Evolutionary conservation across 768 basidiomycete genomes (phyloP).

Genomic region (Suillus bovinus): DNA sequence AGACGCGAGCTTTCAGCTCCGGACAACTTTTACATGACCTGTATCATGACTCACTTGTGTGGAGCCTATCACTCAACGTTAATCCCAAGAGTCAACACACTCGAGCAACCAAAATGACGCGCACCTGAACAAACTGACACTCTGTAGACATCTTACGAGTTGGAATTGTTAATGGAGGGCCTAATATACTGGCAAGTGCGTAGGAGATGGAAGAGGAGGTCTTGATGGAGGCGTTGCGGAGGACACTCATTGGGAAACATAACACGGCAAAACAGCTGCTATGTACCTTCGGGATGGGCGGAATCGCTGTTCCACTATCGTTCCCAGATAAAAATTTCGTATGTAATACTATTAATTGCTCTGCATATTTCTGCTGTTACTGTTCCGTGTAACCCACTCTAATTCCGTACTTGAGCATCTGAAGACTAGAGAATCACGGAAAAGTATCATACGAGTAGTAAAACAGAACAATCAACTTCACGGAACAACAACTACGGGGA

Average conservation of each 20-base stretch:
- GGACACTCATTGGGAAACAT: slow-evolving; percentile 12
- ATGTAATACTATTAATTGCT: not conserved
- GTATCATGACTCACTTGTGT: slow-evolving; percentile 45
- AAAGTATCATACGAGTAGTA: not conserved
- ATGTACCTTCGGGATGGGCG: slow-evolving; percentile 13
- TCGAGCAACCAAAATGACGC: not conserved
- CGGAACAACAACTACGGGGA: not conserved
- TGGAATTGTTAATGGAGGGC: not conserved
- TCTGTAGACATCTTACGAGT: slow-evolving; percentile 20
- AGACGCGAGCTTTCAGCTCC: slow-evolving; percentile 25
- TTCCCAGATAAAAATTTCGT: not conserved
- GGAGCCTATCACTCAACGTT: slow-evolving; percentile 34
- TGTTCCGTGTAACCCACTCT: slow-evolving; percentile 9
- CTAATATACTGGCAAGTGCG: slow-evolving; percentile 1
- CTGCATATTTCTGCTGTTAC: slow-evolving; percentile 6
- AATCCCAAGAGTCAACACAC: not conserved
- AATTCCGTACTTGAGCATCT: slow-evolving; percentile 16
- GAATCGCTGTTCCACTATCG: slow-evolving; percentile 2
- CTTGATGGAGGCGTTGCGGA: slow-evolving; percentile 14
- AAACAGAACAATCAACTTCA: not conserved
- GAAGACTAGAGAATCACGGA: too few species aligned
- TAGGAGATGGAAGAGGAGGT: slow-evolving; percentile 1
- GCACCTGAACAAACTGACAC: slow-evolving; percentile 25
- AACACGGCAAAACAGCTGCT: slow-evolving; percentile 19
- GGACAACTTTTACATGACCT: slow-evolving; percentile 2